Conservation (phyloP, 2,329 filamentous ascomycete species). For the Colletotrichum spinosum region DNA sequence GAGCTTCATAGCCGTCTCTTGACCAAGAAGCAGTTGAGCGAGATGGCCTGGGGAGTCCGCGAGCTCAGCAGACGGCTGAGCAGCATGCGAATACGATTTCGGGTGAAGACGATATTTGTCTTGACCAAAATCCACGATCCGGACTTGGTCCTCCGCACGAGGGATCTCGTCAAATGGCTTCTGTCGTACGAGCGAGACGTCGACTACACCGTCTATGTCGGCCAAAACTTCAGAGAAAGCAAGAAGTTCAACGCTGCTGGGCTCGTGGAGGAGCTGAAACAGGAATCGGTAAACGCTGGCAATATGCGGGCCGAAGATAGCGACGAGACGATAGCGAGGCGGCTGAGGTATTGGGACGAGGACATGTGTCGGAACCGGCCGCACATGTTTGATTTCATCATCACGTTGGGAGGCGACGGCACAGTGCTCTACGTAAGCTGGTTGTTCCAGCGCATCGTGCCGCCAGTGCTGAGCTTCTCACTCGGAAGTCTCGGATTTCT, state of each 20-base stretch:
- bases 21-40: conserved; percentile 93
- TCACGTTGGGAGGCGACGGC: conserved; percentile 94
- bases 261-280: conserved; percentile 71
- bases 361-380: conserved; percentile 81
- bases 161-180: conserved; percentile 84
- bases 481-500: conserved; percentile 93
- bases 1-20: conserved; percentile 76
- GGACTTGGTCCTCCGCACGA: conserved; percentile 79
- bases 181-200: conserved; percentile 75
- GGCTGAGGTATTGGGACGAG: conserved; percentile 86
- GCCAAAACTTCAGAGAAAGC: conserved; percentile 78
- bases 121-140: conserved; percentile 93
- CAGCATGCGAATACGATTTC: conserved; percentile 84
- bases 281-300: conserved; percentile 53
- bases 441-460: conserved; percentile 95
- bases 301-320: conserved; percentile 49
- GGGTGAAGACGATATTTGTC: conserved; percentile 85
- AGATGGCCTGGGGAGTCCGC: conserved; percentile 96
- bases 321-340: conserved; percentile 52
- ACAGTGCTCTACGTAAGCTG: conserved; percentile 96
- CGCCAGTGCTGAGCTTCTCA: conserved; percentile 91
- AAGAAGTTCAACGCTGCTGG: conserved; percentile 79
- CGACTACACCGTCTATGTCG: conserved; percentile 84
- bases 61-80: conserved; percentile 89
- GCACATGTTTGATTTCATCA: conserved; percentile 92